Base-by-base conservation (phyloP, 129 eudicot species). In the Kitagawia praeruptora region DNA sequence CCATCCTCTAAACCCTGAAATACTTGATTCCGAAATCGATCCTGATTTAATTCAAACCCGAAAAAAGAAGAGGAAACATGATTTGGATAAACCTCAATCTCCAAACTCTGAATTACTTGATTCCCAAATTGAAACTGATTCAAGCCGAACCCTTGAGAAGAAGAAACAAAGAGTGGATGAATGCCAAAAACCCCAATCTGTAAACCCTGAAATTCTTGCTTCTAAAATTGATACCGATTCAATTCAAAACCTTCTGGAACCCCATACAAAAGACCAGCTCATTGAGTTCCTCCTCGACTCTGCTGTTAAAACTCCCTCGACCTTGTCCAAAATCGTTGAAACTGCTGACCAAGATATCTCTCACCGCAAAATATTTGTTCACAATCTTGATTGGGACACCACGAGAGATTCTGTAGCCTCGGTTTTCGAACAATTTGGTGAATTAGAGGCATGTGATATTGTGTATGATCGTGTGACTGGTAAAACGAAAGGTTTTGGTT, bases 401-500 rank as follows among this genome's bases (percentile, higher is more conserved):
- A 88, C 90, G 8, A 69, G 49, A 25, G 85, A 84, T 70, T 23
- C 83, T 53, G 77, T 92, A 13, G 71, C 74, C 2, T 76, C 81
- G 0, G 86, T 80, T 15, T 90, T 92, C 53, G 76, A 84, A 31
- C 54, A 80, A 2, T 88, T 39, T 47, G 97, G 96, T 10, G 90
- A 87, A 61, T 85, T 92, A n/a, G 93, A 92, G 82, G 93, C 83
- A 19, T 87, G 89, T 66, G 84, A 87, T 15, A 87, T 90, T 9
- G 83, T 88, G 19, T 74, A 48, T 12, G 93, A 88, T 67, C 82
- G 85, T 0, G 87, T 44, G 10, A 90, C 96, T 2, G 91, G 97
- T 9, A 92, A 88, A 72, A 89, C 93, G 11, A 92, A 92, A 78
- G 97, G 97, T 27, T 92, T 90, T 34, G 97, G 90, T 0, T 92